Base-by-base conservation (phyloP, 352 stramenopile species). In the Globisporangium parvum region DNA sequence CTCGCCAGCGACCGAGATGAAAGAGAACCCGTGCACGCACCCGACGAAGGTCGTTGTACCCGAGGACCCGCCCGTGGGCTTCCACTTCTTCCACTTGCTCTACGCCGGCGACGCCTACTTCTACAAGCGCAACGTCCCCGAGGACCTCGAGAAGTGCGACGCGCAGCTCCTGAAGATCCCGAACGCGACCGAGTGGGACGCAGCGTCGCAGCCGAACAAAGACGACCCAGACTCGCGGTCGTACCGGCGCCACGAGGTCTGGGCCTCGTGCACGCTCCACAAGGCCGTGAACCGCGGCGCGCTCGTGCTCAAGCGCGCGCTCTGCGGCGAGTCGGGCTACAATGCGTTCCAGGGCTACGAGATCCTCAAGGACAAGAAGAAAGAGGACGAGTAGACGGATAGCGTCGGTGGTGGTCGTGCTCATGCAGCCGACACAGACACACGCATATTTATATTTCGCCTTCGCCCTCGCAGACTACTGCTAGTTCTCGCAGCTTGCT, bases 81-180 rank as follows among this genome's bases (percentile, higher is more conserved):
- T 73, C 5, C 66, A 73, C 45, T 73, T 58, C 59, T 70, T 47
- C 59, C 62, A 73, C 44, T n/a, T 40, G 23, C 40, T 58, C 24
- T 28, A 60, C 17, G 53, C 48, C 9, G 44, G 51, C 24, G 41
- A 62, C 26, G 50, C 31, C 18, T 60, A 48, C 23, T 63, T 57
- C 57, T 54, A 53, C 49, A 67, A 62, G 60, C 46, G 51, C 42
- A 37, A 21, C 15, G 20, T 69, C 18, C 56, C 61, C 2, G 33
- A n/a, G 3, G 48, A 51, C 6, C 40, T 67, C 21, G 31, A 37
- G 12, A 24, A 56, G 44, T 67, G 61, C 41, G 51, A 60, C 33
- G n/a, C 35, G 15, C 24, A 45, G 40, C 47, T 67, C 17, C 37
- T 64, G 5, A 42, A 54, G 28, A 17, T 64, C 21, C 56, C 61